These are phyloP conservation scores for Sphaerobolus stellatus DNA, from an alignment of 1,284 basidiomycete species.

Conservation along the genomic window DNA sequence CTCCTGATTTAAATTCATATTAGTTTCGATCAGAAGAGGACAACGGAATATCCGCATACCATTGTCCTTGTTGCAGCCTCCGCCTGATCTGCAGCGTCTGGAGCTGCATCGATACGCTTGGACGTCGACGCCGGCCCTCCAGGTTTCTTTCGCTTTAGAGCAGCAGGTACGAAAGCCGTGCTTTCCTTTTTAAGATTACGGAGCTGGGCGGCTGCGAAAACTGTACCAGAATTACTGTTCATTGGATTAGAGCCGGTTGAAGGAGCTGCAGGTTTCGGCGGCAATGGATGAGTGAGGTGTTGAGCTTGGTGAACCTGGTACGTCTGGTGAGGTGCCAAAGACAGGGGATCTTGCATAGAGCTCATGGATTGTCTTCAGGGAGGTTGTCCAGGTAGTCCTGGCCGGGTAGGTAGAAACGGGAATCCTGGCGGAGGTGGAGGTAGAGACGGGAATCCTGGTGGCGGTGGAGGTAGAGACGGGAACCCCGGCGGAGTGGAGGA, in stretches of 20 bases:
- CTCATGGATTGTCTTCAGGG: constrained; percentile 47
- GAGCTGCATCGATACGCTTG: constrained; percentile 63
- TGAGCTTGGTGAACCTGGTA: constrained; percentile 57
- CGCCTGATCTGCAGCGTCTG: too few relatives aligned
- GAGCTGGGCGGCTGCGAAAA: constrained; percentile 80
- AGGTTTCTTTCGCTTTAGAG: constrained; percentile 64
- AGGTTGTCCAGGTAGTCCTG: constrained; percentile 50
- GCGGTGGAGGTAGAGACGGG: constrained; percentile 35
- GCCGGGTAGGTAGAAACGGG: too few relatives aligned
- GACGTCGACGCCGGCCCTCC: constrained; percentile 31
- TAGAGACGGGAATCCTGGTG: constrained; percentile 30
- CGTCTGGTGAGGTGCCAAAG: constrained; percentile 62
- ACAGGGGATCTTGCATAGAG: constrained; percentile 62
- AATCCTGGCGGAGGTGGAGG: constrained; percentile 39
- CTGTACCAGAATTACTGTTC: constrained; percentile 36
- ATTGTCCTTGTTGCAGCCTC: too few relatives aligned
- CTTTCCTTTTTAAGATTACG: constrained; percentile 91
- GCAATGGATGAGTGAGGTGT: constrained; percentile 31
- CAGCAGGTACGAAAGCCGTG: constrained; percentile 80
- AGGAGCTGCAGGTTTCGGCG: constrained; percentile 38
- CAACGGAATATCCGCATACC: too few relatives aligned
- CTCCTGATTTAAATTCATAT: too few relatives aligned
- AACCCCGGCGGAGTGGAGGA: constrained; percentile 17
- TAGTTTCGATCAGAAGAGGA: too few relatives aligned
- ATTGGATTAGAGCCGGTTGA: constrained; percentile 19